Evolutionary conservation across 176 grass and related monocot species (phyloP).

Genomic region (Musa schizocarpa): DNA sequence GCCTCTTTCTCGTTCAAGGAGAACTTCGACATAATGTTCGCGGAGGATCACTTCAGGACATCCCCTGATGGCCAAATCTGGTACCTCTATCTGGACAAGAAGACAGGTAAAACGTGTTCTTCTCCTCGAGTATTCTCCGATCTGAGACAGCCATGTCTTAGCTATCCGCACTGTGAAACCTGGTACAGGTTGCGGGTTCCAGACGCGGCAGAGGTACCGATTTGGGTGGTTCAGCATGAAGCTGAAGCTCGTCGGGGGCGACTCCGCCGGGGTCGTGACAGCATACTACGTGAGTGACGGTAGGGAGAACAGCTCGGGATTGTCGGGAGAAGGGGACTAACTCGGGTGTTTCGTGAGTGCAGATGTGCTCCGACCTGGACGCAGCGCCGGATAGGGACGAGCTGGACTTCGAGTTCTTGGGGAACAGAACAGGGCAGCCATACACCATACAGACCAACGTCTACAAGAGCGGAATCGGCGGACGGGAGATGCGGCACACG

Average conservation of each 20-base stretch:
- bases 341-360: background rate
- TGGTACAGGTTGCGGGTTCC: constrained; percentile 65
- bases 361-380: constrained; percentile 95
- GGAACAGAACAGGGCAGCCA: constrained; percentile 80
- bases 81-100: constrained; percentile 90
- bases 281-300: constrained; percentile 63
- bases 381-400: constrained; percentile 71
- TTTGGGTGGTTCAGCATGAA: constrained; percentile 99
- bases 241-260: constrained; percentile 84
- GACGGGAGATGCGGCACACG: constrained; percentile 84
- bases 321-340: background rate
- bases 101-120: constrained; percentile 35
- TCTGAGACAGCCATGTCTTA: background rate
- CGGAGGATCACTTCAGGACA: constrained; percentile 74
- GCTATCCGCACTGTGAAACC: background rate
- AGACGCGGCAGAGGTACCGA: constrained; percentile 64
- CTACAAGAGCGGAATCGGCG: constrained; percentile 75
- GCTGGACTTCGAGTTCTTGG: constrained; percentile 97
- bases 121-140: background rate
- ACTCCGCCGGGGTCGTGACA: constrained; percentile 92
- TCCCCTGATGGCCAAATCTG: constrained; percentile 91
- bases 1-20: constrained; percentile 55
- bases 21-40: constrained; percentile 77
- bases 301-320: too few relatives aligned
- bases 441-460: constrained; percentile 98